Evolutionary conservation across 352 stramenopile species (phyloP).

Genomic region (Phytophthora quininea): DNA sequence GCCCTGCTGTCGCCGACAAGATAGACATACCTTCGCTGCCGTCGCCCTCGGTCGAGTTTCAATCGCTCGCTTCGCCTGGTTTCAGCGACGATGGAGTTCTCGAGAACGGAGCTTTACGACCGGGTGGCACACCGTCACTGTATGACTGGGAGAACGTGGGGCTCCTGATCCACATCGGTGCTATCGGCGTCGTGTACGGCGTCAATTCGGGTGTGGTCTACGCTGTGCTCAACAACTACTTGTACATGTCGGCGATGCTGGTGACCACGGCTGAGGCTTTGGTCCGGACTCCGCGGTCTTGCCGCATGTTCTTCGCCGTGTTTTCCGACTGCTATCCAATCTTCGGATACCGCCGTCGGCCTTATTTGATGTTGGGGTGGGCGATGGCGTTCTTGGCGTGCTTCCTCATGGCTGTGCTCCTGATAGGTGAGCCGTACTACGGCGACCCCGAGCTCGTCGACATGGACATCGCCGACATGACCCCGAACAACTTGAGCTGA

Average conservation of each 20-base stretch:
- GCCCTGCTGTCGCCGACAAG: not conserved
- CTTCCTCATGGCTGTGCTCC: constrained; percentile 54
- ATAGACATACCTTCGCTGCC: not conserved
- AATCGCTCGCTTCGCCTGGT: not conserved
- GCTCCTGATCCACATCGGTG: constrained; percentile 51
- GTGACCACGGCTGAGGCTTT: constrained; percentile 53
- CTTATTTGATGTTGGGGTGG: constrained; percentile 83
- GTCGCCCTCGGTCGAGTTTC: not conserved
- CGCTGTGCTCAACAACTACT: constrained; percentile 63
- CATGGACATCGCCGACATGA: constrained; percentile 38
- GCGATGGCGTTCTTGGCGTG: constrained; percentile 43
- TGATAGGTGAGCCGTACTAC: constrained; percentile 59
- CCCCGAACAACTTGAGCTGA: constrained; percentile 33
- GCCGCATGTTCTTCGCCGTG: constrained; percentile 65
- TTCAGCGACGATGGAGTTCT: constrained; percentile 1
- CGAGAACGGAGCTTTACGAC: constrained; percentile 41
- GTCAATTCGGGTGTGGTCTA: constrained; percentile 45
- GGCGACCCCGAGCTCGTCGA: constrained; percentile 26
- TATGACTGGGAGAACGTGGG: constrained; percentile 49
- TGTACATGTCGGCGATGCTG: constrained; percentile 61
- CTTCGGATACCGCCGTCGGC: constrained; percentile 74
- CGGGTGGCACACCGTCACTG: constrained; percentile 42
- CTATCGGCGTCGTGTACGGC: constrained; percentile 54
- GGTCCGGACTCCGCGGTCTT: constrained; percentile 43
- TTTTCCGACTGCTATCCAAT: constrained; percentile 85